phyloP scores from a whole-genome alignment of 1,139 yeast species.

The Magnusiomyces clavatus region DNA sequence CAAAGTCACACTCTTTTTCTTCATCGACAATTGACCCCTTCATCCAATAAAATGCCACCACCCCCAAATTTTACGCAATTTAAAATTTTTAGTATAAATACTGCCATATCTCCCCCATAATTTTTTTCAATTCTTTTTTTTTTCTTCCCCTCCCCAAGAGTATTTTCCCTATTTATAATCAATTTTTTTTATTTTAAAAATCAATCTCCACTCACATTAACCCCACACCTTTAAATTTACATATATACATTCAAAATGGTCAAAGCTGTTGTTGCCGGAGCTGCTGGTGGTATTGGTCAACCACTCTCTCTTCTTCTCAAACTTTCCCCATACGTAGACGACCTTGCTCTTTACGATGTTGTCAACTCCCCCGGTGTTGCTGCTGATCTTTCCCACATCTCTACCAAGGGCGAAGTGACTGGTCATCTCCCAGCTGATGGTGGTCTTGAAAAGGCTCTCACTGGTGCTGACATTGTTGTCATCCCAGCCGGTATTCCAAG shows the following conservation, averaged over 20 bases:
- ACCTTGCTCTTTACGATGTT: constrained; percentile 78
- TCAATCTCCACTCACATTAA: neutral
- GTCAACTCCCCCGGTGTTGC: constrained; percentile 90
- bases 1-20: too few species aligned
- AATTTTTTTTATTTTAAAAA: neutral
- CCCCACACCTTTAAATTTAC: neutral
- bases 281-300: constrained; percentile 68
- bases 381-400: constrained; percentile 83
- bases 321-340: constrained; percentile 49
- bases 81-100: too few species aligned
- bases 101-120: neutral
- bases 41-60: too few species aligned
- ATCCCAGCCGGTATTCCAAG: constrained; percentile 97
- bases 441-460: constrained; percentile 51
- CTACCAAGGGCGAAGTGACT: constrained; percentile 65
- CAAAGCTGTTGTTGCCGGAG: constrained; percentile 37
- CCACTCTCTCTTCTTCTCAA: constrained; percentile 82
- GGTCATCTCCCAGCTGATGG: constrained; percentile 60
- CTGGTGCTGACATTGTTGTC: constrained; percentile 67
- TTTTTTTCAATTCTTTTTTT: neutral
- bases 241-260: constrained; percentile 23
- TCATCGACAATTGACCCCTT: too few species aligned
- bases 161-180: neutral
- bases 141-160: neutral
- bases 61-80: too few species aligned